Percentiles rank a stretch among this genome's conserved stretches.
These are phyloP conservation scores for Termitomyces sp. DNA, from an alignment of 768 basidiomycete species.

Conservation along the genomic window DNA sequence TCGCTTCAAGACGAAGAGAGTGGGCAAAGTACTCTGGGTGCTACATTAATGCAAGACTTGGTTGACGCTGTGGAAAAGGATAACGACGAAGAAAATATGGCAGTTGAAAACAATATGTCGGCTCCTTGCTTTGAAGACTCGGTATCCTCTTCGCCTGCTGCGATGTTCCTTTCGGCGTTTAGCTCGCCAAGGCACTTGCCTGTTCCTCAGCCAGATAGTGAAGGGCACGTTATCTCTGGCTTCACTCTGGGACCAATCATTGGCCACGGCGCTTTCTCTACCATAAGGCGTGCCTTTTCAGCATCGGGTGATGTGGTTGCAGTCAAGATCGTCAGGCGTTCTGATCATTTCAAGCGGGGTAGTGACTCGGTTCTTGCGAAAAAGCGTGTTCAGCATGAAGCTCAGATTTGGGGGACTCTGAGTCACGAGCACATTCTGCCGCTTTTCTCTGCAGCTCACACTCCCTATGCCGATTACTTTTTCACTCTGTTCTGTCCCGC, in stretches of 20 bases:
- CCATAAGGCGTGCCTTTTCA: slow-evolving; percentile 63
- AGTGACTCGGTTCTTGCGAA: slow-evolving; percentile 37
- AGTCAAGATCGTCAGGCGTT: slow-evolving; percentile 73
- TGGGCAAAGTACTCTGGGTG: slow-evolving; percentile 15
- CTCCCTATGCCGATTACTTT: slow-evolving; percentile 65
- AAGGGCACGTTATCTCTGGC: slow-evolving; percentile 60
- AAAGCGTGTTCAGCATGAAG: slow-evolving; percentile 65
- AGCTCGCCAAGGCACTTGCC: slow-evolving; percentile 29
- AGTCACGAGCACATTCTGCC: slow-evolving; percentile 86
- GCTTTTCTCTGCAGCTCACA: slow-evolving; percentile 60
- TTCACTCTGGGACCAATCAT: slow-evolving; percentile 74
- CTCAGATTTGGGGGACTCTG: slow-evolving; percentile 65
- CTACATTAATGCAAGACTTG: slow-evolving; percentile 12
- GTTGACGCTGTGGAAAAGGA: neutral
- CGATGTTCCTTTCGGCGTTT: slow-evolving; percentile 67
- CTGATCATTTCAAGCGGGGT: slow-evolving; percentile 47
- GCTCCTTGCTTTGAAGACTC: slow-evolving; percentile 9
- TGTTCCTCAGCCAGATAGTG: slow-evolving; percentile 47
- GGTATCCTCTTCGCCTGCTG: slow-evolving; percentile 56
- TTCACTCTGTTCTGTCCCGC: slow-evolving; percentile 81
- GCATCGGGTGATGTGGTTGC: slow-evolving; percentile 65
- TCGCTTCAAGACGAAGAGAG: neutral
- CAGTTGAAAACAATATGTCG: slow-evolving; percentile 3
- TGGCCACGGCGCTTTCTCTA: slow-evolving; percentile 78
- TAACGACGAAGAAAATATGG: neutral